A percentile compares a stretch with the other conserved stretches of the same genome.
Conservation (phyloP, 2,329 filamentous ascomycete species). For the Gaeumannomyces sp. region DNA sequence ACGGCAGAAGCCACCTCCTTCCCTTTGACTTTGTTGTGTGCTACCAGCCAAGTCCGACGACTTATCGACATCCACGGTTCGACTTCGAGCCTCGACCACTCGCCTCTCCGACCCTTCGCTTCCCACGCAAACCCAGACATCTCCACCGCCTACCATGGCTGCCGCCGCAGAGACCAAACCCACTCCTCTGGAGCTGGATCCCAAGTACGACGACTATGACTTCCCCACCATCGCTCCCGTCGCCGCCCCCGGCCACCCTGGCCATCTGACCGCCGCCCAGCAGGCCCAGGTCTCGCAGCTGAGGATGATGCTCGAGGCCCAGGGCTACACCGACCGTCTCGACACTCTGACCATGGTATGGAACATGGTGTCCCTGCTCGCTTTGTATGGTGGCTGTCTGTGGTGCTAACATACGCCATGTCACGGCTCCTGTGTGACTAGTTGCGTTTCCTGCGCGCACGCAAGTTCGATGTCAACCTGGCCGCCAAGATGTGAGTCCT, state of each 20-base stretch:
- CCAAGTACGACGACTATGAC: conserved; percentile 96
- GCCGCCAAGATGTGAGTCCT: conserved; percentile 79
- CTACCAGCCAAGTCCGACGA: background rate
- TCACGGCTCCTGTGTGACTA: conserved; percentile 26
- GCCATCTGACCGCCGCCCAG: conserved; percentile 78
- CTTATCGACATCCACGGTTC: background rate
- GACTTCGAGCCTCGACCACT: background rate
- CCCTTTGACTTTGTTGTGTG: too few relatives aligned
- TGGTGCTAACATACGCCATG: background rate
- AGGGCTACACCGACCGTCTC: conserved; percentile 75
- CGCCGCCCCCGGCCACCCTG: conserved; percentile 71
- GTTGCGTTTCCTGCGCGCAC: conserved; percentile 85
- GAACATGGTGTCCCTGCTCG: conserved; percentile 12
- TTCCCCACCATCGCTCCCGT: conserved; percentile 74
- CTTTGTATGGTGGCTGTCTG: background rate
- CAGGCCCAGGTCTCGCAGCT: conserved; percentile 86
- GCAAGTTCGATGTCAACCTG: conserved; percentile 85
- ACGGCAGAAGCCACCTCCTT: too few relatives aligned
- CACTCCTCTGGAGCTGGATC: conserved; percentile 53
- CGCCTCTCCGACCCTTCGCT: background rate
- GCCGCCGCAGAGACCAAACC: conserved; percentile 18
- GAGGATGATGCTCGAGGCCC: conserved; percentile 74
- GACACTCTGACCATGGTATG: conserved; percentile 85
- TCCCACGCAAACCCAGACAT: background rate
- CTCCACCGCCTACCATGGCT: conserved; percentile 19